phyloP scores from a whole-genome alignment of 306 rosid species.

The Ceratonia siliqua region DNA sequence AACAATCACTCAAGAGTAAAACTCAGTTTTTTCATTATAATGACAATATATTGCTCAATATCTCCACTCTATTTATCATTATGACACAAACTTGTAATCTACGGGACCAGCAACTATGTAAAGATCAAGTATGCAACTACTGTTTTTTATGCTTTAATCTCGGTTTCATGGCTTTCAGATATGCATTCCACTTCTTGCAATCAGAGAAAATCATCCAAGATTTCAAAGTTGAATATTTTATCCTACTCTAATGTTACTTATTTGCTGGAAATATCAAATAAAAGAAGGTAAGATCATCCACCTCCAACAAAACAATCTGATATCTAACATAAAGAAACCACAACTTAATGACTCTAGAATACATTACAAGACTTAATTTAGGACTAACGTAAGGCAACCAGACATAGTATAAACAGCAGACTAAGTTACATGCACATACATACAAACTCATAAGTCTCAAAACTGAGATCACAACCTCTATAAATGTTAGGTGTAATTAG shows the following conservation, averaged over 20 bases:
- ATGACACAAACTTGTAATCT: neutral
- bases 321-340: conserved; percentile 1
- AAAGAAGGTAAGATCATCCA: conserved; percentile 10
- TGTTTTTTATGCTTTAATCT: neutral
- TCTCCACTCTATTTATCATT: conserved; percentile 12
- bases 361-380: neutral
- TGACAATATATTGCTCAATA: neutral
- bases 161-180: neutral
- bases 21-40: neutral
- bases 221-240: neutral
- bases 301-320: neutral
- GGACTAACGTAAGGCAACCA: conserved; percentile 18
- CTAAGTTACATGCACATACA: neutral
- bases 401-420: neutral
- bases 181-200: neutral
- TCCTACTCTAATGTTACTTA: neutral
- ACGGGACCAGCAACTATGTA: neutral
- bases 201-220: neutral
- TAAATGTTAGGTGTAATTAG: neutral
- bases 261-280: neutral
- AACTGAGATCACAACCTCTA: neutral
- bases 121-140: neutral
- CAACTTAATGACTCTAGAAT: too few species aligned
- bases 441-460: neutral
- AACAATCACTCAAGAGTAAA: neutral